Evolutionary conservation across 768 basidiomycete genomes (phyloP).

Genomic region (Hortiboletus flavorubellus): DNA sequence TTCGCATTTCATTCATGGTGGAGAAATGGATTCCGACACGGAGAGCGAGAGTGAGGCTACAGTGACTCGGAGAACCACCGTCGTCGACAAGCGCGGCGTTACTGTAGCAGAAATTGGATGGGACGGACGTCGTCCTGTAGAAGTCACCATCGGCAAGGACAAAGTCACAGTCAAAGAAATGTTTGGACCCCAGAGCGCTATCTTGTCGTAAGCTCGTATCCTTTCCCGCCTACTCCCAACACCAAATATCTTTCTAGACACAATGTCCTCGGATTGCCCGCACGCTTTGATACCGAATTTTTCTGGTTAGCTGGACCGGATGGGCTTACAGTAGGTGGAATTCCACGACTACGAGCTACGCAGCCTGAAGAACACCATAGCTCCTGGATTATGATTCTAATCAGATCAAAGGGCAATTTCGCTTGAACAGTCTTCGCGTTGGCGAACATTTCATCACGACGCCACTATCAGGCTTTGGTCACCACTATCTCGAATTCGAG

Average conservation of each 20-base stretch:
- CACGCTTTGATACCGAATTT: constrained; percentile 60
- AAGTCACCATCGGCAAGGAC: constrained; percentile 50
- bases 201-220: constrained; percentile 45
- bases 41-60: constrained; percentile 25
- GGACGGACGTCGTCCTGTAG: constrained; percentile 49
- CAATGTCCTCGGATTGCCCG: constrained; percentile 58
- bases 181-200: constrained; percentile 53
- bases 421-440: constrained; percentile 48
- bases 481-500: constrained; percentile 56
- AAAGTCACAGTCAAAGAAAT: constrained; percentile 50
- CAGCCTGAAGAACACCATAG: constrained; percentile 28
- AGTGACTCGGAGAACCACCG: constrained; percentile 39
- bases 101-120: constrained; percentile 48
- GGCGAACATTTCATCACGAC: constrained; percentile 44
- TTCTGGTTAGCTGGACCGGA: constrained; percentile 58
- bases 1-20: constrained; percentile 28
- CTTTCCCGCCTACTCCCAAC: neutral
- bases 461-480: constrained; percentile 51
- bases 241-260: constrained; percentile 34
- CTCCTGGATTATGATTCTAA: constrained; percentile 53
- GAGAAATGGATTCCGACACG: constrained; percentile 28
- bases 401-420: constrained; percentile 47
- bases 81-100: constrained; percentile 41
- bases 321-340: constrained; percentile 45
- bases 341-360: neutral